Evolutionary conservation across 2,329 filamentous ascomycete genomes (phyloP).

Genomic region (Neofusicoccum sp.): DNA sequence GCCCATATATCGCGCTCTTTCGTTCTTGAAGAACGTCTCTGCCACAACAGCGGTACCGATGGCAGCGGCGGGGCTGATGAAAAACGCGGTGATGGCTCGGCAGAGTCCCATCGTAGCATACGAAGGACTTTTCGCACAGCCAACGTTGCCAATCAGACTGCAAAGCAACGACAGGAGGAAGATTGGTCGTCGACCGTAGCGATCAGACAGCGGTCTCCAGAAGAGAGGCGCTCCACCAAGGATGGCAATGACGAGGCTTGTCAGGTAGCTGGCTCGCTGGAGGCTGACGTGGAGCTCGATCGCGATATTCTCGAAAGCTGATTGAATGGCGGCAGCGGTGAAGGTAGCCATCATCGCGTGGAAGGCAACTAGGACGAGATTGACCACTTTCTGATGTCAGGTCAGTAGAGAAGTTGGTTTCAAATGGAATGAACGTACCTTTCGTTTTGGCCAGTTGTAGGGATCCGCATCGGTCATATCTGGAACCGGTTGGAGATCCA

Average conservation of each 20-base stretch:
- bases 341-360: constrained; percentile 62
- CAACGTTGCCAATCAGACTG: constrained; percentile 55
- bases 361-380: constrained; percentile 58
- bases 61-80: constrained; percentile 57
- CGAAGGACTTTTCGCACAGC: constrained; percentile 53
- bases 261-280: constrained; percentile 56
- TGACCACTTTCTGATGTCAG: constrained; percentile 50
- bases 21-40: constrained; percentile 60
- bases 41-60: constrained; percentile 61
- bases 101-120: constrained; percentile 56
- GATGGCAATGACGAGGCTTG: constrained; percentile 57
- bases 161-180: constrained; percentile 55
- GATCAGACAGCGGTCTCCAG: constrained; percentile 59
- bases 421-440: constrained; percentile 34
- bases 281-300: constrained; percentile 53
- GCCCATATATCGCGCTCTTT: constrained; percentile 59
- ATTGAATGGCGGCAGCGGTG: constrained; percentile 57
- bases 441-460: constrained; percentile 59
- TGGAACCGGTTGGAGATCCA: constrained; percentile 58
- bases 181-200: constrained; percentile 58
- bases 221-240: constrained; percentile 58
- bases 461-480: constrained; percentile 54
- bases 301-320: constrained; percentile 58
- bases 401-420: not conserved
- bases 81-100: constrained; percentile 57